These are phyloP conservation scores for Pseudogymnoascus sp. DNA, from an alignment of 2,329 filamentous ascomycete species.

Conservation along the genomic window DNA sequence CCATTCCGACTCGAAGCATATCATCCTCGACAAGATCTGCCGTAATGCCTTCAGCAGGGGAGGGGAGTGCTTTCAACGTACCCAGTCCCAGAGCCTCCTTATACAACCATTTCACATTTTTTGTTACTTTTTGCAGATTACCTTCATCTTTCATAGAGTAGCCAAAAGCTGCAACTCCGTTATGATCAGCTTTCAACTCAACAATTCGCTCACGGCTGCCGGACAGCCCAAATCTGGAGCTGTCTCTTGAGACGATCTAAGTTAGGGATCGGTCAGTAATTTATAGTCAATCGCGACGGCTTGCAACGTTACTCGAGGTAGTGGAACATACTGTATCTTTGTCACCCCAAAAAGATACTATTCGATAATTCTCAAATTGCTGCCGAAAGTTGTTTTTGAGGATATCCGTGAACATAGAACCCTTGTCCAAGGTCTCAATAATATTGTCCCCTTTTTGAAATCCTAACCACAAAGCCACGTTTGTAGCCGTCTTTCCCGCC, in stretches of 20 bases:
- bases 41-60: not conserved
- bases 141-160: not conserved
- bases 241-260: conserved; percentile 11
- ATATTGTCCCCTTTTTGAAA: conserved; percentile 17
- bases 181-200: conserved; percentile 12
- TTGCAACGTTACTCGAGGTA: not conserved
- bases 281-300: not conserved
- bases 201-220: conserved; percentile 10
- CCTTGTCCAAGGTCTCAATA: conserved; percentile 13
- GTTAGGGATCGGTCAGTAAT: not conserved
- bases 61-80: not conserved
- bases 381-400: conserved; percentile 11
- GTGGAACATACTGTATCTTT: conserved; percentile 12
- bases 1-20: not conserved
- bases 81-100: not conserved
- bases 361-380: conserved; percentile 4
- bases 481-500: conserved; percentile 15
- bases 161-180: conserved; percentile 2
- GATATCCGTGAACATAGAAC: conserved; percentile 19
- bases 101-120: not conserved
- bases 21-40: not conserved
- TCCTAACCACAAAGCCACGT: conserved; percentile 14
- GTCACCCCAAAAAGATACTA: conserved; percentile 20
- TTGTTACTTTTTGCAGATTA: not conserved
- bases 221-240: conserved; percentile 9